Evolutionary conservation across 441 rosid genomes (phyloP).

Genomic region (Daphne laureola): DNA sequence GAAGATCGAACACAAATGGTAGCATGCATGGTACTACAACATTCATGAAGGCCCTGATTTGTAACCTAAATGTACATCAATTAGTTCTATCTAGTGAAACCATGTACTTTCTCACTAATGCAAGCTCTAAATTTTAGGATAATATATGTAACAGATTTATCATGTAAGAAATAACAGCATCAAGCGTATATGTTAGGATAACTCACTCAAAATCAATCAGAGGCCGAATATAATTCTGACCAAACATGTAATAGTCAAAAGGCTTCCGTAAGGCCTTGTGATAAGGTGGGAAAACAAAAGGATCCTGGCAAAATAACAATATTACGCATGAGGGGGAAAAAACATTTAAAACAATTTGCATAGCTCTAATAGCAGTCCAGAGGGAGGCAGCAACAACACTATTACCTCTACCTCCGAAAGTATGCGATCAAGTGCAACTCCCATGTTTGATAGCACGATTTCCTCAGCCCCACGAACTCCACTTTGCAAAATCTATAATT

Average conservation of each 20-base stretch:
- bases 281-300: conserved; percentile 67
- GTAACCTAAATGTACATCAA: too few relatives aligned
- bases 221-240: conserved; percentile 87
- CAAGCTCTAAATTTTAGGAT: conserved; percentile 7
- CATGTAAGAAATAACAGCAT: conserved; percentile 4
- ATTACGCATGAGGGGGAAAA: conserved; percentile 20
- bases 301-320: conserved; percentile 50
- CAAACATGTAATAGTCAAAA: conserved; percentile 89
- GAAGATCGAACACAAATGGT: too few relatives aligned
- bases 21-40: too few relatives aligned
- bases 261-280: conserved; percentile 89
- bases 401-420: conserved; percentile 79
- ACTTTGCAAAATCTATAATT: conserved; percentile 66
- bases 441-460: conserved; percentile 74
- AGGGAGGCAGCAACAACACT: conserved; percentile 12
- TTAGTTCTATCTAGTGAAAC: not conserved
- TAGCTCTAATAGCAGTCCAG: conserved; percentile 6
- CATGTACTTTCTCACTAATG: conserved; percentile 1
- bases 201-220: conserved; percentile 82
- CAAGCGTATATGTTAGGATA: conserved; percentile 2
- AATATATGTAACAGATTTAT: conserved; percentile 5
- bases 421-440: conserved; percentile 66
- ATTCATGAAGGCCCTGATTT: too few relatives aligned
- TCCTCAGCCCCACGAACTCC: conserved; percentile 54
- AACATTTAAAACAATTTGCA: conserved; percentile 12